phyloP scores from a whole-genome alignment of 441 rosid species.

The Corymbia calophylla region DNA sequence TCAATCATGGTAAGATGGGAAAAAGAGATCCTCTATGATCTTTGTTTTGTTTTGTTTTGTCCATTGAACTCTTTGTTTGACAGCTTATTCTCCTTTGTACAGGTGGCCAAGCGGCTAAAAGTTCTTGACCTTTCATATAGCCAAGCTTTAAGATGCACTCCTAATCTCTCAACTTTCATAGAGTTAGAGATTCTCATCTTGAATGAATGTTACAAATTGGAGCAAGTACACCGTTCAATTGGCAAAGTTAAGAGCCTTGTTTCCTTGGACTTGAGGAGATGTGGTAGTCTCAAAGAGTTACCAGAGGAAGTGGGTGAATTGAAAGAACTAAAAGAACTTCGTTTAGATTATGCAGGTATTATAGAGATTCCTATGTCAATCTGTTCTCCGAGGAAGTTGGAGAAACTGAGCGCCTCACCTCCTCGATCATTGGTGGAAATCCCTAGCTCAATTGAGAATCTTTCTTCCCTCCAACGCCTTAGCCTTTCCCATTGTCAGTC shows the following conservation, averaged over 20 bases:
- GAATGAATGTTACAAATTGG: background rate
- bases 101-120: background rate
- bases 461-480: background rate
- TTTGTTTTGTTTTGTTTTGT: too few relatives aligned
- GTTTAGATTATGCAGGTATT: background rate
- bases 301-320: background rate
- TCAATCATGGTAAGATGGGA: background rate
- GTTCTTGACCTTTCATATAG: background rate
- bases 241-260: background rate
- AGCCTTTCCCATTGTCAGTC: accelerated
- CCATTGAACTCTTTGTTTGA: background rate
- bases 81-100: background rate
- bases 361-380: background rate
- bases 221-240: background rate
- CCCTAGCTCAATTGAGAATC: background rate
- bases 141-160: background rate
- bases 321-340: background rate
- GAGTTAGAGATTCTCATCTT: background rate
- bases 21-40: background rate
- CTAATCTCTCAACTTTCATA: too few relatives aligned
- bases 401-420: background rate
- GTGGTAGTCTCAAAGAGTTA: background rate
- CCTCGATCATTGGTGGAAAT: background rate
- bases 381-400: background rate
- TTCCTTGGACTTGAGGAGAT: background rate